Conservation (phyloP, 2,329 filamentous ascomycete species). For the Aspergillus pseudotamarii region DNA sequence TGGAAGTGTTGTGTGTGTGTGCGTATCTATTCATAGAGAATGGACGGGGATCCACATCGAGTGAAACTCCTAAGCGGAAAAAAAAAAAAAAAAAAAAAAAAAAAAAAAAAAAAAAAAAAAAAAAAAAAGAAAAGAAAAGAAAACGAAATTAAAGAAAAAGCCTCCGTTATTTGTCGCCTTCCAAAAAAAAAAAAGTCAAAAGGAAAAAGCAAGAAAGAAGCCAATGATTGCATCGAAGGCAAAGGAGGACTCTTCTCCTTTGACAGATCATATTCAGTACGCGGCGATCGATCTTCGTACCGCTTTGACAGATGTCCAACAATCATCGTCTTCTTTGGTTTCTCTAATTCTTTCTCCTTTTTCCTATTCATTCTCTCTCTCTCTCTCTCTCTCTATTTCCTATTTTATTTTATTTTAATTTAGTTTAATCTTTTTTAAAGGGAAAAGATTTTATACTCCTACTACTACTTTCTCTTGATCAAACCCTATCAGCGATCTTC, state of each 20-base stretch:
- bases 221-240: background rate
- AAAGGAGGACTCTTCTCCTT: background rate
- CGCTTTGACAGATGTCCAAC: background rate
- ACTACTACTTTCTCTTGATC: background rate
- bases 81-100: background rate
- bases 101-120: background rate
- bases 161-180: background rate
- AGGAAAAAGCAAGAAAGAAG: background rate
- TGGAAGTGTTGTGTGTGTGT: background rate
- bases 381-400: no score
- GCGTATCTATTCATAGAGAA: background rate
- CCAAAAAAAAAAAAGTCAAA: background rate
- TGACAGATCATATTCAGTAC: conserved; percentile 15
- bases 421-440: no score
- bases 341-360: background rate
- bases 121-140: background rate
- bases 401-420: no score
- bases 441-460: no score
- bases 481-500: background rate
- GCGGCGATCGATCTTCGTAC: background rate
- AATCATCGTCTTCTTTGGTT: background rate
- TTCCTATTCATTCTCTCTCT: background rate
- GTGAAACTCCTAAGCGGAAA: background rate
- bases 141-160: background rate
- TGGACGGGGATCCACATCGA: background rate